Base-by-base conservation (phyloP, 129 eudicot genomes). In the Pseudognaphalium luteoalbum region DNA sequence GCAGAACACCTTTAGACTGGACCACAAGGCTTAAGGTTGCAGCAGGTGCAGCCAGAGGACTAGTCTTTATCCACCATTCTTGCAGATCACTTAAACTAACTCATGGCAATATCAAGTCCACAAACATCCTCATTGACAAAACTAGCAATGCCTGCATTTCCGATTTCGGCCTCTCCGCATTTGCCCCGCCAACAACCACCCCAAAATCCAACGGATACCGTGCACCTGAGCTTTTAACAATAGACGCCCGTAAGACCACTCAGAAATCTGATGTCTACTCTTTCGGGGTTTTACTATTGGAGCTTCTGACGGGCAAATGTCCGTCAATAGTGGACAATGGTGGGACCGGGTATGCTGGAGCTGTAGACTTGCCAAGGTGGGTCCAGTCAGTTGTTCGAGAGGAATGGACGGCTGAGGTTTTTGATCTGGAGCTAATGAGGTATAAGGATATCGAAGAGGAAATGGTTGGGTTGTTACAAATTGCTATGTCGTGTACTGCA, bases 1-100 rank as follows among this genome's bases (percentile, higher is more conserved):
- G 92, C 59, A 82, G 89, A 71, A 82, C 87, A 68, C 87, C 92
- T 29, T 64, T 87, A 68, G 92, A 85, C 69, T 87, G 92, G 92
- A 82, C 81, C 71, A 87, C 85, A 77, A 87, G 92, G 84, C 71
- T 87, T 37, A 87, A 73, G 66, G 58, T 85, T 17, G 89, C 89
- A n/a, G 81, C 80, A 71, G 89, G 84, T 62, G 81, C 89, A 76
- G 89, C 92, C 68, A 62, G 72, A 71, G 92, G 89, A 2, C 77
- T 87, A 60, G 84, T 83, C 74, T 87, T 87, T 42, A 79, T 87
- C 37, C 92, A 87, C 71, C 78, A 82, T 60, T 76, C 33, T 28
- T 25, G 52, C 39, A 78, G 80, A 63, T 75, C 91, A 11, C 76
- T 70, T 59, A 87, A 87, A 76, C 83, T 87, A 30, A 75, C 78